Conservation (phyloP, 352 stramenopile species). For the Globisporangium camurandrum region DNA sequence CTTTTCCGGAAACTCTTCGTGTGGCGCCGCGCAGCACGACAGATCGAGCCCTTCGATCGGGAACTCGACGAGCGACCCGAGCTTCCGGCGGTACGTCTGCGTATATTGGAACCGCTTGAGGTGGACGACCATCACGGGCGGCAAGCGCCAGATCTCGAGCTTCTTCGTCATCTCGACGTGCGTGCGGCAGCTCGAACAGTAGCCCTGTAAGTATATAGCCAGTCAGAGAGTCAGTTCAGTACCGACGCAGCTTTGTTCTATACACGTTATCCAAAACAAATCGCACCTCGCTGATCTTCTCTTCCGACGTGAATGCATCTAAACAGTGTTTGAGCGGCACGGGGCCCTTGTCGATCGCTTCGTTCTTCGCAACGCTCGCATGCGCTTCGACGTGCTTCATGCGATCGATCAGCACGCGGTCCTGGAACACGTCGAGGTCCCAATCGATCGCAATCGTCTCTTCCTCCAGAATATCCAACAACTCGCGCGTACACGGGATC, state of each 20-base stretch:
- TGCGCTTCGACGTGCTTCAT: slow-evolving; percentile 84
- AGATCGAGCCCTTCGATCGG: slow-evolving; percentile 94
- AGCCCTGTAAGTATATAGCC: slow-evolving; percentile 42
- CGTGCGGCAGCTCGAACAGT: slow-evolving; percentile 95
- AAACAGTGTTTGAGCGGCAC: slow-evolving; percentile 75
- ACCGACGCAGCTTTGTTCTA: neutral
- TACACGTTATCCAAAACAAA: neutral
- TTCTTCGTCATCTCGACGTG: slow-evolving; percentile 98
- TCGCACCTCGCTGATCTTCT: slow-evolving; percentile 78
- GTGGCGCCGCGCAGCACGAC: slow-evolving; percentile 78
- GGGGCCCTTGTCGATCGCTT: slow-evolving; percentile 84
- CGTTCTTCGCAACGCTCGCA: slow-evolving; percentile 73
- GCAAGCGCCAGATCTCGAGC: slow-evolving; percentile 94
- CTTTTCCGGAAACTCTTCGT: slow-evolving; percentile 69
- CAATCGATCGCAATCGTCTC: slow-evolving; percentile 85
- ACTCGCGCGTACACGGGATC: slow-evolving; percentile 70
- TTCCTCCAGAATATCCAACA: slow-evolving; percentile 76
- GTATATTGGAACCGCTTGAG: slow-evolving; percentile 99
- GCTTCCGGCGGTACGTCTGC: slow-evolving; percentile 83
- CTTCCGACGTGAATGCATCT: slow-evolving; percentile 78
- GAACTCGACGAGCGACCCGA: slow-evolving; percentile 93
- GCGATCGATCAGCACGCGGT: slow-evolving; percentile 73
- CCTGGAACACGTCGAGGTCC: slow-evolving; percentile 79
- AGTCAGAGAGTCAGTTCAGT: neutral
- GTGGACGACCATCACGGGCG: slow-evolving; percentile 97